phyloP scores from a whole-genome alignment of 805 yeast genomes.

The Brettanomyces nanus region DNA sequence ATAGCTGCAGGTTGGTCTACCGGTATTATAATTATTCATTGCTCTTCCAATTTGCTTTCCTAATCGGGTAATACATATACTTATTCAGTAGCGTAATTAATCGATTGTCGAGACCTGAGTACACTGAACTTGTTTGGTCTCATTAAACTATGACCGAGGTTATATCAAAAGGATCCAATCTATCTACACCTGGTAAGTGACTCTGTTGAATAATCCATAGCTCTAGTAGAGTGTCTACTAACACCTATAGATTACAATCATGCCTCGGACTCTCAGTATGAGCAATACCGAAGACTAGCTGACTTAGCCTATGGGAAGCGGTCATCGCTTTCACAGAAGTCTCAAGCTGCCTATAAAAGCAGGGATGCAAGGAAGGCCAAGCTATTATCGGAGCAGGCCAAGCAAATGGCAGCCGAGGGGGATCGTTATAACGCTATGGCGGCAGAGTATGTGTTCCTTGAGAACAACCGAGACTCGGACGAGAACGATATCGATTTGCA shows the following conservation, averaged over 20 bases:
- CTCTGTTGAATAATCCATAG: too few relatives aligned
- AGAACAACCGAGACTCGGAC: conserved; percentile 81
- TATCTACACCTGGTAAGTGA: not conserved
- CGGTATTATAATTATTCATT: too few relatives aligned
- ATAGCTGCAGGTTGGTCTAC: too few relatives aligned
- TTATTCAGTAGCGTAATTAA: too few relatives aligned
- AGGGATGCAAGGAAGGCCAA: conserved; percentile 75
- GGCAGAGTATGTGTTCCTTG: conserved; percentile 81
- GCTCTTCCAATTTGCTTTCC: too few relatives aligned
- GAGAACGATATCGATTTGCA: conserved; percentile 87
- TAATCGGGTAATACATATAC: too few relatives aligned
- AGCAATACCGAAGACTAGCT: conserved; percentile 57
- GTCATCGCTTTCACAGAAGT: conserved; percentile 47
- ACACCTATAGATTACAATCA: conserved; percentile 47
- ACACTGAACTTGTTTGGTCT: too few relatives aligned
- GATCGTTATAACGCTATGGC: conserved; percentile 71
- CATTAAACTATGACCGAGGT: too few relatives aligned
- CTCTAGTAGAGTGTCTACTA: not conserved
- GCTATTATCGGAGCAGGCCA: conserved; percentile 61
- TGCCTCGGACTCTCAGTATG: conserved; percentile 59
- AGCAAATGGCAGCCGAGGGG: conserved; percentile 49
- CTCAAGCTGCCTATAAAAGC: conserved; percentile 66
- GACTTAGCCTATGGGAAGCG: conserved; percentile 54
- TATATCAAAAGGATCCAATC: not conserved
- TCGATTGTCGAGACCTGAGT: too few relatives aligned